Percentiles rank a stretch among this genome's conserved stretches.
Evolutionary conservation across 2,329 filamentous ascomycete species (phyloP).

Genomic region (Aureobasidium mangrovei): DNA sequence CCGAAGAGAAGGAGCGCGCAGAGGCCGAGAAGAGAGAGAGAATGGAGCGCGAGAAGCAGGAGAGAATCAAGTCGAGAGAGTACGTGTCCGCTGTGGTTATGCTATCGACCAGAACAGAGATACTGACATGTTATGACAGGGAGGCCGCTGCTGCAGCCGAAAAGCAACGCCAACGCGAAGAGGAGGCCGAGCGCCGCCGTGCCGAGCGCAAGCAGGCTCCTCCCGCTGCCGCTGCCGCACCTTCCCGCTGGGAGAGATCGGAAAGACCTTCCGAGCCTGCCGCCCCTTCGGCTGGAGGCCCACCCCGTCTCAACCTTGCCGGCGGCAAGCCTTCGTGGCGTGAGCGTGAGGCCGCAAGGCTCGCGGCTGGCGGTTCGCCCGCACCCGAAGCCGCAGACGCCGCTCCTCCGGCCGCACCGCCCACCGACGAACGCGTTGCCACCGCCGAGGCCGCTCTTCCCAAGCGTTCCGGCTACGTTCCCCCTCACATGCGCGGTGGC

Average conservation of each 20-base stretch:
- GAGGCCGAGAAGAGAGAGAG: slow-evolving; percentile 73
- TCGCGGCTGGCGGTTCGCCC: slow-evolving; percentile 24
- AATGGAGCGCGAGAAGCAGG: slow-evolving; percentile 60
- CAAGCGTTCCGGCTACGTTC: slow-evolving; percentile 37
- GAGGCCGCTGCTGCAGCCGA: slow-evolving; percentile 54
- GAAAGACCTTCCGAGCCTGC: slow-evolving; percentile 30
- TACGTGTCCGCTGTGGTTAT: slow-evolving; percentile 32
- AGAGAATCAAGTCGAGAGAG: slow-evolving; percentile 51
- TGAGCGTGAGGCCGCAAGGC: slow-evolving; percentile 55
- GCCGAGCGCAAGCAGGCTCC: slow-evolving; percentile 48
- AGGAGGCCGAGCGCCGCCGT: slow-evolving; percentile 72
- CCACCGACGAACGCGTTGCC: slow-evolving; percentile 28
- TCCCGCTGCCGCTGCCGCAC: slow-evolving; percentile 30
- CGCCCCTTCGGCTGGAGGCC: slow-evolving; percentile 44
- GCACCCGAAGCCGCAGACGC: slow-evolving; percentile 28
- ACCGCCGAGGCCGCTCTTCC: slow-evolving; percentile 31
- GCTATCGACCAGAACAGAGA: neutral
- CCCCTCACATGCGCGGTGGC: slow-evolving; percentile 34
- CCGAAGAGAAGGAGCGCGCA: slow-evolving; percentile 69
- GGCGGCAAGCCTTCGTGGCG: slow-evolving; percentile 62
- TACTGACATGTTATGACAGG: slow-evolving; percentile 36
- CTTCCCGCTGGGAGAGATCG: slow-evolving; percentile 32
- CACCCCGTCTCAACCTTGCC: slow-evolving; percentile 54
- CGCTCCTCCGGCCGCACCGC: slow-evolving; percentile 24
- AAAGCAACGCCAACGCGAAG: slow-evolving; percentile 71